Evolutionary conservation across 2,329 filamentous ascomycete genomes (phyloP), one percentile per base, ranked within the genome.

Genomic region (Colletotrichum sp.): DNA sequence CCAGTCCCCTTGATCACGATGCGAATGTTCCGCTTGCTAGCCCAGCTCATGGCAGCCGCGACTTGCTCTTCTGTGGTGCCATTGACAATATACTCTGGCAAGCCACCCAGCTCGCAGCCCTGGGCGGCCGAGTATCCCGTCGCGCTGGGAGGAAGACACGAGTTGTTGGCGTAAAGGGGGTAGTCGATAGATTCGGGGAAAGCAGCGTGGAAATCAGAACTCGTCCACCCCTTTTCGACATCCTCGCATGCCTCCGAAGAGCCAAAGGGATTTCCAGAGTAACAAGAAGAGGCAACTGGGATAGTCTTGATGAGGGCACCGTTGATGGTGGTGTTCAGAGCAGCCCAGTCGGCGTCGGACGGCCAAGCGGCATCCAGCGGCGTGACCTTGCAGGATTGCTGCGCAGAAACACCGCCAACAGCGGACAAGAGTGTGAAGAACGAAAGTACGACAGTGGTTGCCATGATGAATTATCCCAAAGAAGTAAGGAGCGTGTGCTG

Each of bases 1-100:
- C 88, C 89, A 0, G 89, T 91, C 81, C 90, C 89, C 72, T 86
- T 86, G 68, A 91, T 83, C 57, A 90, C 86, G 29, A 90, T 81
- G 4, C 89, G 88, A 69, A 90, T 82, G 78, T 89, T 89, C 7
- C 82, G 79, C 30, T 84, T 30, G 72, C 72, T 71, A 22, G 72
- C 72, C 72, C 72, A 75, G 29, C 68, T 55, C 61, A 71, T 75
- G 27, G 68, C 72, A 61, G 72, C 29, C 6, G 72, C 67, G 29
- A 86, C 77, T 67, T 86, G 80, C 16, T 83, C 81, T 0, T 82
- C 77, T 8, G 79, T 82, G 1, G 83, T 85, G 4, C 82, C 84
- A 34, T 86, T 83, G 0, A 86, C 78, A 7, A 86, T 80, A 62
- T 82, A 86, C 2, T 83, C 76, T 6, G 84, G 82, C 70, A 85